Evolutionary conservation across 106 monocot species (phyloP).

Genomic region (Triglochin maritima): DNA sequence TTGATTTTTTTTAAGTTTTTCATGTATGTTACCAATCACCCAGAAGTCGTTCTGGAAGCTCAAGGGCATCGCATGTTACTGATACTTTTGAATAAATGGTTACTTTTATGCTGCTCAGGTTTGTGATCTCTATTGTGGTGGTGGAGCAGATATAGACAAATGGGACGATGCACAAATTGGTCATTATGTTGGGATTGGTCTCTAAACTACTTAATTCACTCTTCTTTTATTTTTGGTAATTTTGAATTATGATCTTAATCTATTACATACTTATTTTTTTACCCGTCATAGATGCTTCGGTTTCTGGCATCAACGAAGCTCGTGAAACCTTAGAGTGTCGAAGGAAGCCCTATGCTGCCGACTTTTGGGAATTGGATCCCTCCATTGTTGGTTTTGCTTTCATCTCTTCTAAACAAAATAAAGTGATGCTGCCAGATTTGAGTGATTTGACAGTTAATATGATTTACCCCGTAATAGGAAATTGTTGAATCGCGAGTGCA

Average conservation of each 20-base stretch:
- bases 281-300: constrained; percentile 31
- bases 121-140: constrained; percentile 76
- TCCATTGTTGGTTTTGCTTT: constrained; percentile 31
- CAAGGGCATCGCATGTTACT: too few species aligned
- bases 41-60: too few species aligned
- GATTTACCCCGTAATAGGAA: constrained; percentile 32
- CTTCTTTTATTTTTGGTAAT: background rate
- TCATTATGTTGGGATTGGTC: constrained; percentile 79
- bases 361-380: constrained; percentile 72
- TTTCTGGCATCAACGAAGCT: constrained; percentile 42
- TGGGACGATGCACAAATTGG: constrained; percentile 89
- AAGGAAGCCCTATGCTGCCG: constrained; percentile 61
- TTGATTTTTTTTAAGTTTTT: too few species aligned
- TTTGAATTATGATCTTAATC: too few species aligned
- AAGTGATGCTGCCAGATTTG: background rate
- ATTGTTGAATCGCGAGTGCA: constrained; percentile 39
- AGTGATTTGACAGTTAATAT: background rate
- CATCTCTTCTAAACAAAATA: background rate
- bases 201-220: background rate
- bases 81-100: too few species aligned
- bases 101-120: constrained; percentile 18
- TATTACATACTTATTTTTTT: background rate
- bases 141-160: constrained; percentile 46
- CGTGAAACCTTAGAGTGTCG: constrained; percentile 69
- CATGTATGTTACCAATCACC: too few species aligned